A percentile compares a stretch with the other conserved stretches of the same genome.
Conservation (phyloP, 108 stramenopile genomes). For the Stephanodiscus minutulus region DNA sequence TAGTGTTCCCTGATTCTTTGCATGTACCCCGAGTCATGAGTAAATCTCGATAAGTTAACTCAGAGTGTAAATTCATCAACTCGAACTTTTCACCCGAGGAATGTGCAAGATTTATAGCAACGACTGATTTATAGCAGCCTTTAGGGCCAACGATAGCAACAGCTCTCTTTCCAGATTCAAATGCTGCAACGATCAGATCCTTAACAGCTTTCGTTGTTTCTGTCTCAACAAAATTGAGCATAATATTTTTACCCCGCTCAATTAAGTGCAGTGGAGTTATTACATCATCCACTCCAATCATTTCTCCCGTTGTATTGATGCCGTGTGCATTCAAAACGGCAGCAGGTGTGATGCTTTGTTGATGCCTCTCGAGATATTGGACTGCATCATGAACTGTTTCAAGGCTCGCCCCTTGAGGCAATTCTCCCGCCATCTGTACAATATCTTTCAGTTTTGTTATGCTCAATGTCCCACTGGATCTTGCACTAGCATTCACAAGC, state of each 20-base stretch:
- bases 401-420: constrained; percentile 27
- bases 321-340: constrained; percentile 50
- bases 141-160: constrained; percentile 69
- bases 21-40: constrained; percentile 71
- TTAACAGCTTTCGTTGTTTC: constrained; percentile 40
- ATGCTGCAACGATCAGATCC: constrained; percentile 56
- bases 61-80: constrained; percentile 68
- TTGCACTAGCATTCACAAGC: constrained; percentile 41
- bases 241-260: not conserved
- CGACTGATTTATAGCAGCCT: constrained; percentile 73
- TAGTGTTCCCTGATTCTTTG: constrained; percentile 63
- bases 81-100: constrained; percentile 54
- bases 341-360: constrained; percentile 28
- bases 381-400: constrained; percentile 46
- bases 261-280: constrained; percentile 9
- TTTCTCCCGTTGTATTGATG: constrained; percentile 17
- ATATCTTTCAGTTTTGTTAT: constrained; percentile 35
- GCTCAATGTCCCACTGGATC: constrained; percentile 23
- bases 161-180: constrained; percentile 52
- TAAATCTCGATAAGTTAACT: constrained; percentile 81
- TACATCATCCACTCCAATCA: constrained; percentile 48
- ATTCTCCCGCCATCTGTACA: constrained; percentile 20
- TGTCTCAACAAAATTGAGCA: constrained; percentile 42
- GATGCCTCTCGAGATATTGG: constrained; percentile 30
- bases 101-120: constrained; percentile 54